phyloP scores from a whole-genome alignment of 2,329 filamentous ascomycete genomes.

The Thyridium curvatum region DNA sequence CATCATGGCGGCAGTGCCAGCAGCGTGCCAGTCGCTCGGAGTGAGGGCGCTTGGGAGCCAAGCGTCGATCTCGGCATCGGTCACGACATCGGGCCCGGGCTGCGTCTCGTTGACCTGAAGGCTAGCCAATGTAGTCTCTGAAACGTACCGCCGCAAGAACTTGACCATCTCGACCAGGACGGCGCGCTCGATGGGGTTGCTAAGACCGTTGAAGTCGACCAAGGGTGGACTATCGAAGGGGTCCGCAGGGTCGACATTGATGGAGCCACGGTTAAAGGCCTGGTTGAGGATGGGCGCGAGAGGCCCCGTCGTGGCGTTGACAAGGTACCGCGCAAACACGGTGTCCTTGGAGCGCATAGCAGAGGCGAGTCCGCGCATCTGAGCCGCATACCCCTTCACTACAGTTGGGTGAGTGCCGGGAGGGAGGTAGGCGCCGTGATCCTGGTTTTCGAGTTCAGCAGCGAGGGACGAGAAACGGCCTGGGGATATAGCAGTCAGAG shows the following conservation, averaged over 20 bases:
- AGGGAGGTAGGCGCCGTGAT: conserved; percentile 23
- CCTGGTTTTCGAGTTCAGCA: conserved; percentile 20
- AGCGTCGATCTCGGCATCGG: conserved; percentile 23
- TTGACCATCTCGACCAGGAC: conserved; percentile 29
- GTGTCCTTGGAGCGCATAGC: conserved; percentile 26
- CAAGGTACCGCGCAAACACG: conserved; percentile 21
- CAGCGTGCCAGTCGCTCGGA: conserved; percentile 26
- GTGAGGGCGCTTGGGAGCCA: conserved; percentile 11
- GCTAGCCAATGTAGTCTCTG: conserved; percentile 24
- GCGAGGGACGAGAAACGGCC: conserved; percentile 22
- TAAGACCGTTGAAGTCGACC: conserved; percentile 30
- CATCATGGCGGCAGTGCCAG: conserved; percentile 33
- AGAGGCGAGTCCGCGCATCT: conserved; percentile 27
- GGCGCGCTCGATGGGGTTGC: conserved; percentile 29
- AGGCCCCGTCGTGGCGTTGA: conserved; percentile 11
- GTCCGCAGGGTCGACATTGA: conserved; percentile 30
- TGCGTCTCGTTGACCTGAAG: conserved; percentile 20
- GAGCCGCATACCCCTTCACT: conserved; percentile 26
- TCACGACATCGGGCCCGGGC: conserved; percentile 21
- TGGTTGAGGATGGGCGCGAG: conserved; percentile 20
- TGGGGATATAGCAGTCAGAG: conserved; percentile 23
- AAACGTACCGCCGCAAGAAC: conserved; percentile 26
- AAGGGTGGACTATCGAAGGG: conserved; percentile 25
- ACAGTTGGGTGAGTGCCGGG: conserved; percentile 22
- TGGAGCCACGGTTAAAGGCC: conserved; percentile 26